Percentiles rank a stretch among this genome's conserved stretches.
These are phyloP conservation scores for Diaporthe nobilis DNA, from an alignment of 2,329 filamentous ascomycete genomes.

Conservation along the genomic window DNA sequence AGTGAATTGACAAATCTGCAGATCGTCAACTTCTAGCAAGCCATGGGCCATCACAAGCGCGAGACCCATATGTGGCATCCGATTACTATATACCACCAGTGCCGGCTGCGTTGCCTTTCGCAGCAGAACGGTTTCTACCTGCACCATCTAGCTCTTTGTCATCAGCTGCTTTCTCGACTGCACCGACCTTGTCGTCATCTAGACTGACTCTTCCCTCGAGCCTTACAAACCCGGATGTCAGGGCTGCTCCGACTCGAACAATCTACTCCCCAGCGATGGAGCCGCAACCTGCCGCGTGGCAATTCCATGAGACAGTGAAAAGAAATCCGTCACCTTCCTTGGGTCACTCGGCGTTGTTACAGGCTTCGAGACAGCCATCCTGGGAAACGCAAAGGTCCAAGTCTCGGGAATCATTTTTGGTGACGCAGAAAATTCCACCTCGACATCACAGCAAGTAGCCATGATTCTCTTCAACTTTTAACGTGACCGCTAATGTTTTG, in stretches of 20 bases:
- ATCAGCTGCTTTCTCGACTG: not conserved
- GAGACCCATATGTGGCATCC: not conserved
- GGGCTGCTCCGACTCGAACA: not conserved
- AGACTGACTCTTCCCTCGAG: slow-evolving; percentile 9
- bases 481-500: not conserved
- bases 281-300: not conserved
- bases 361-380: not conserved
- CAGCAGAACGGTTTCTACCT: not conserved
- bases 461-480: not conserved
- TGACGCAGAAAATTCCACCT: not conserved
- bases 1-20: not conserved
- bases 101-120: not conserved
- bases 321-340: not conserved
- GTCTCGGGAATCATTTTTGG: not conserved
- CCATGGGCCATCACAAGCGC: not conserved
- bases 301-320: not conserved
- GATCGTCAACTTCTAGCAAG: slow-evolving; percentile 25
- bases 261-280: not conserved
- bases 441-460: not conserved
- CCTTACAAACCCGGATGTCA: not conserved
- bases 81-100: not conserved
- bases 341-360: not conserved
- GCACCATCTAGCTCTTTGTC: not conserved
- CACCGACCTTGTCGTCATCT: not conserved
- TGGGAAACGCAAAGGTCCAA: not conserved